Evolutionary conservation across 2,329 filamentous ascomycete genomes (phyloP), one percentile per base, ranked within the genome.

Genomic region (Colletotrichum sp.): DNA sequence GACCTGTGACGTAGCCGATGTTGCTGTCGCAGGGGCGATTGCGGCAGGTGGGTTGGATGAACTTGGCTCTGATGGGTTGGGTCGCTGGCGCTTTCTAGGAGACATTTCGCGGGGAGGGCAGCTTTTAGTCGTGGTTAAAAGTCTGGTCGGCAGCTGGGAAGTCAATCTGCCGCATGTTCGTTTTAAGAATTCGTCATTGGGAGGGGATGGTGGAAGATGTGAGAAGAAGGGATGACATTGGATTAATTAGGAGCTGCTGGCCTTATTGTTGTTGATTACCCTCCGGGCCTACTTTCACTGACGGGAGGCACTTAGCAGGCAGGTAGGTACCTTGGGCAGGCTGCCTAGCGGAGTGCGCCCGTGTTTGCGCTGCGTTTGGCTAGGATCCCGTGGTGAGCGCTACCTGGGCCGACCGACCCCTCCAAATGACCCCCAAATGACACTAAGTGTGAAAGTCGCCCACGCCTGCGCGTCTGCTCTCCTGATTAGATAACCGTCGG

Each of bases 41-140:
- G 77, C 63, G 28, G 73, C 52, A 13, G 76, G 77, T 65, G 59
- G 79, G 76, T 65, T 78, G 10, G 71, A 77, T 15, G 73, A 78
- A 71, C 65, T 76, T 55, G 79, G 69, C 63, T 80, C 79, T 9
- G 79, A 72, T 67, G 85, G 82, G 71, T 85, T 84, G 24, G 82
- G 84, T 77, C 85, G 84, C 59, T 81, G 78, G 75, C 86, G 86
- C 79, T 88, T 89, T 77, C 86, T 82, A 64, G 85, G 82, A 79
- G 81, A 84, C 86, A 88, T 88, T 78, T 76, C 66, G 72, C 60
- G 32, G 15, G 62, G 69, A 73, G 64, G 49, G n/a, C 21, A 32
- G 57, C 63, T 69, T 52, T 52, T 39, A 74, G 36, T 68, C 70
- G 57, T 49, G 65, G 59, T 26, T 21, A 18, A 69, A 65, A 52